Evolutionary conservation across 2,329 filamentous ascomycete genomes (phyloP).

Genomic region (Gyromitra esculenta): DNA sequence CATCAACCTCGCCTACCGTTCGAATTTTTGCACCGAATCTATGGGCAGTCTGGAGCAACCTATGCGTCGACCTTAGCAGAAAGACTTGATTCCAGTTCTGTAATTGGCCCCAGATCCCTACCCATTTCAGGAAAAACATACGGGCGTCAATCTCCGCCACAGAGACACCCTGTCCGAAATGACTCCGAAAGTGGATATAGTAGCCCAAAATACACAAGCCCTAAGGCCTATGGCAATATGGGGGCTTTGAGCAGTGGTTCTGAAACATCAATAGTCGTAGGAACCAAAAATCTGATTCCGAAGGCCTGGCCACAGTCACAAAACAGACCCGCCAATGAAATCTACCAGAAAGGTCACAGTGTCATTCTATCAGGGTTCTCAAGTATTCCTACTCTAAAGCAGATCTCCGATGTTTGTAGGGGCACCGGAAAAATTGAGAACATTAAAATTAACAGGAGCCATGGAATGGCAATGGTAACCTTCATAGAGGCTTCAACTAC

Average conservation of each 20-base stretch:
- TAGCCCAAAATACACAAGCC: constrained; percentile 12
- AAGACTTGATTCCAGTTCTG: constrained; percentile 13
- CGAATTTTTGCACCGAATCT: constrained; percentile 28
- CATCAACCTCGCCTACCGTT: constrained; percentile 31
- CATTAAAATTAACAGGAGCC: constrained; percentile 30
- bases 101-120: constrained; percentile 5
- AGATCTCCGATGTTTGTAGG: constrained; percentile 30
- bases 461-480: constrained; percentile 30
- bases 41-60: neutral
- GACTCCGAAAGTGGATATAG: neutral
- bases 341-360: constrained; percentile 4
- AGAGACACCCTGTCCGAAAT: neutral
- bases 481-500: constrained; percentile 30
- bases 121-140: constrained; percentile 9
- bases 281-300: neutral
- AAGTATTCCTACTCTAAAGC: constrained; percentile 5
- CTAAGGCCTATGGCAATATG: neutral
- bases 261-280: neutral
- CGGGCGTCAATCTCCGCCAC: neutral
- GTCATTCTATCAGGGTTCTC: constrained; percentile 31
- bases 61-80: constrained; percentile 11
- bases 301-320: constrained; percentile 17
- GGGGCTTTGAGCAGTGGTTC: constrained; percentile 4
- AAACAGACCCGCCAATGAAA: neutral
- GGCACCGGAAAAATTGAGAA: constrained; percentile 32